These are phyloP conservation scores for Kodamaea fukazawae DNA, from an alignment of 805 yeast species.

Conservation along the genomic window DNA sequence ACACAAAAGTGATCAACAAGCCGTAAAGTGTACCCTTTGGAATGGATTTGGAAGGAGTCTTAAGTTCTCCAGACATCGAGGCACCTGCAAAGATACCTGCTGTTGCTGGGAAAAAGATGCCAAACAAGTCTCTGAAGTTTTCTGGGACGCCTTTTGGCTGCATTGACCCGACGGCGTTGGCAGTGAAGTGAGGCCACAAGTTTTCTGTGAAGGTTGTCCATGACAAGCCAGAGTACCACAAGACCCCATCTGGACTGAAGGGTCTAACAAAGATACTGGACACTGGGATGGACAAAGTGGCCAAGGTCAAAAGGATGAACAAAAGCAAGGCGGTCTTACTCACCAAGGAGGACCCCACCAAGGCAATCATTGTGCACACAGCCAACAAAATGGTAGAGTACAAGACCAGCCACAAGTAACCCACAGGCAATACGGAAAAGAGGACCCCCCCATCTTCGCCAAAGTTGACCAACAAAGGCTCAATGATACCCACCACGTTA, in stretches of 20 bases:
- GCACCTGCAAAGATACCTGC: conserved; percentile 99
- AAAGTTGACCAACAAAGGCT: conserved; percentile 81
- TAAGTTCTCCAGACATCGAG: conserved; percentile 93
- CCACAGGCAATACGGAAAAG: conserved; percentile 59
- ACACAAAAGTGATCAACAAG: conserved; percentile 66
- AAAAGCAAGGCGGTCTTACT: conserved; percentile 78
- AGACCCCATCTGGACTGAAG: conserved; percentile 43
- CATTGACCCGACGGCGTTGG: conserved; percentile 90
- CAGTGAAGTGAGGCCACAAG: conserved; percentile 74
- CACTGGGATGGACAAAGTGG: conserved; percentile 80
- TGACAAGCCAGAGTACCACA: conserved; percentile 67
- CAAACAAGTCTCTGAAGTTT: conserved; percentile 82
- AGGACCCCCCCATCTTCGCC: conserved; percentile 60
- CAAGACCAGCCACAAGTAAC: conserved; percentile 61
- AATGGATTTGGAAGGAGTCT: conserved; percentile 81
- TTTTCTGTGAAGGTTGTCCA: conserved; percentile 66
- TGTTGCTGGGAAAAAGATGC: conserved; percentile 96
- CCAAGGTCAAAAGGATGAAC: conserved; percentile 60
- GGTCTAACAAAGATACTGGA: conserved; percentile 68
- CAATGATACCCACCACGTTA: conserved; percentile 94
- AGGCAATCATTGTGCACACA: conserved; percentile 69
- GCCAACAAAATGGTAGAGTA: conserved; percentile 73
- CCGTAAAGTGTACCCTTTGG: conserved; percentile 95
- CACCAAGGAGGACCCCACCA: conserved; percentile 78
- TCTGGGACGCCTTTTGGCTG: conserved; percentile 50